phyloP scores from a whole-genome alignment of 2,329 filamentous ascomycete species.

The Diaporthe ilicicola region DNA sequence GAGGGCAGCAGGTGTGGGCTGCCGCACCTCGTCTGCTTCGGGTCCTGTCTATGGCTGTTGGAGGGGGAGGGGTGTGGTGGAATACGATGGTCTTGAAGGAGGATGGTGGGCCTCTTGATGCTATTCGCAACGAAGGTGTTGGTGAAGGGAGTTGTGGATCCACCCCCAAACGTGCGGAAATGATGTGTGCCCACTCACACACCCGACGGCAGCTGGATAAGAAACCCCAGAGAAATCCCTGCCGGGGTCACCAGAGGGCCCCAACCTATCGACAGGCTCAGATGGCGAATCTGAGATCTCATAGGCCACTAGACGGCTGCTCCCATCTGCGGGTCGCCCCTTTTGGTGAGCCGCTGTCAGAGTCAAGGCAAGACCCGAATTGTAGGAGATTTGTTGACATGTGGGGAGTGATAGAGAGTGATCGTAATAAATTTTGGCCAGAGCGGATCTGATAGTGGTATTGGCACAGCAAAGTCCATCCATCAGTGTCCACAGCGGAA shows the following conservation, averaged over 20 bases:
- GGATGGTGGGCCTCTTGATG: conserved; percentile 18
- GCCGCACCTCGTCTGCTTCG: conserved; percentile 3
- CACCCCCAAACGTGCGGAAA: conserved; percentile 25
- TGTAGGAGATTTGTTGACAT: conserved; percentile 6
- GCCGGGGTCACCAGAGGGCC: background rate
- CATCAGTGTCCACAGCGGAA: background rate
- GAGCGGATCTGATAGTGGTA: background rate
- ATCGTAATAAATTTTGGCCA: conserved; percentile 3
- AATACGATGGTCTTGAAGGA: background rate
- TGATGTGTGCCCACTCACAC: conserved; percentile 17
- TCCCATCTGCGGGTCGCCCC: conserved; percentile 29
- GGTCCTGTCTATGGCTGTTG: background rate
- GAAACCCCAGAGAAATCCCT: conserved; percentile 20
- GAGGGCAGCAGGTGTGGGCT: conserved; percentile 3
- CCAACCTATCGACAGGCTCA: conserved; percentile 15
- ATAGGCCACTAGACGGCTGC: conserved; percentile 28
- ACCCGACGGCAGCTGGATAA: conserved; percentile 7
- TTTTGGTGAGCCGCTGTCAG: conserved; percentile 27
- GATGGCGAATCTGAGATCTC: conserved; percentile 23
- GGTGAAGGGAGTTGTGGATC: background rate
- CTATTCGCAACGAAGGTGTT: conserved; percentile 6
- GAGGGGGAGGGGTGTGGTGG: conserved; percentile 1
- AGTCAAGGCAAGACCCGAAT: conserved; percentile 14
- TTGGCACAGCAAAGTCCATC: background rate
- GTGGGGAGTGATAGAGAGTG: conserved; percentile 4